Conservation (phyloP, 2,329 filamentous ascomycete genomes). For the Trichoderma sp. region DNA sequence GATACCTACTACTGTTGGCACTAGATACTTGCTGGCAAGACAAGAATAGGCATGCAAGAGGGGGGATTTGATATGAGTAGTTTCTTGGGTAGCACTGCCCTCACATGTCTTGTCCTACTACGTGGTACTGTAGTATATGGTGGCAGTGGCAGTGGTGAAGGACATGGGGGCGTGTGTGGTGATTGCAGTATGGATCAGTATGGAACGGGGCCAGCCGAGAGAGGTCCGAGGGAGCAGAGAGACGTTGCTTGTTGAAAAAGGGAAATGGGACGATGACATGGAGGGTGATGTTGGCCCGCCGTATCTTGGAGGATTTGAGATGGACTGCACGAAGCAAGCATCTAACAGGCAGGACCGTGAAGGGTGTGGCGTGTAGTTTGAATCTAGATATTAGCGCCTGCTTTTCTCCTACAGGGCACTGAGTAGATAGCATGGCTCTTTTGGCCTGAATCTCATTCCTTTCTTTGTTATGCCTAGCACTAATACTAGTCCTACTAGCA, state of each 20-base stretch:
- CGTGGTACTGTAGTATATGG: not conserved
- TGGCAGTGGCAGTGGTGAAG: not conserved
- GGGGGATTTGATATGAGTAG: not conserved
- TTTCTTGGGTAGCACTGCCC: not conserved
- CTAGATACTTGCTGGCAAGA: not conserved
- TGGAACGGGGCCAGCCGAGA: not conserved
- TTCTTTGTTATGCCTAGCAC: not conserved
- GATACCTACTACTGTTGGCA: too few species aligned
- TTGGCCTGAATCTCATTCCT: not conserved
- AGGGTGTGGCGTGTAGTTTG: not conserved
- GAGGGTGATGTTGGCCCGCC: constrained; percentile 11
- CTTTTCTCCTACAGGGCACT: not conserved
- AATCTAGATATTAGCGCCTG: constrained; percentile 9
- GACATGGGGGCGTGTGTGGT: not conserved
- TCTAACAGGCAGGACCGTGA: not conserved
- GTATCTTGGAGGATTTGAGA: not conserved
- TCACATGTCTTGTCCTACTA: not conserved
- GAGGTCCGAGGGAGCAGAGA: not conserved
- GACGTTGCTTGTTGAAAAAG: not conserved
- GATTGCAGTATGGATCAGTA: not conserved
- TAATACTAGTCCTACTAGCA: too few species aligned
- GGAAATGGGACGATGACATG: constrained; percentile 18
- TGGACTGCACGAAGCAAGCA: not conserved
- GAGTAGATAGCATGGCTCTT: not conserved
- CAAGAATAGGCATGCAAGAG: constrained; percentile 2